Evolutionary conservation across 2,329 filamentous ascomycete species (phyloP).

Genomic region (Fusarium verticillioides): DNA sequence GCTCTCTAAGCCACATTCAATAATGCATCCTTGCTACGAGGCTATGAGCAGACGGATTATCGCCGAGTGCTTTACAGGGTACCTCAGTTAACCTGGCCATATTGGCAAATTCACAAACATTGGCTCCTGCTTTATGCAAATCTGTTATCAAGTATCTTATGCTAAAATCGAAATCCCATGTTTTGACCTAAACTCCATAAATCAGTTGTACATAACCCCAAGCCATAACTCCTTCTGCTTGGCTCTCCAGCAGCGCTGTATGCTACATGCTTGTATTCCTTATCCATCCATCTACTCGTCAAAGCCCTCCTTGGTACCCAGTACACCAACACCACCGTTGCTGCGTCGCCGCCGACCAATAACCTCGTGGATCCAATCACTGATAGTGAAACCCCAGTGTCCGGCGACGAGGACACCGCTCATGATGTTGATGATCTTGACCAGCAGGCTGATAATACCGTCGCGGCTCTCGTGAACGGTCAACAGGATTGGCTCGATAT

Average conservation of each 20-base stretch:
- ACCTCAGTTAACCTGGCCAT: neutral
- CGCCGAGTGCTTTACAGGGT: neutral
- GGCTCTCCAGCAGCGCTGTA: conserved; percentile 15
- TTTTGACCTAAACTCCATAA: conserved; percentile 42
- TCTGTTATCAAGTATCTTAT: neutral
- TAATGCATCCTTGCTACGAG: neutral
- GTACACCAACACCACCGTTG: conserved; percentile 59
- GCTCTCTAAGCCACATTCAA: neutral
- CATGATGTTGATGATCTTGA: conserved; percentile 90
- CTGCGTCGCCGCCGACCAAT: conserved; percentile 60
- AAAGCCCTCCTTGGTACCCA: conserved; percentile 59
- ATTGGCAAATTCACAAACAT: neutral
- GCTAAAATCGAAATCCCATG: conserved; percentile 28
- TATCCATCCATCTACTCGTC: conserved; percentile 35
- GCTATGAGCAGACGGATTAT: neutral
- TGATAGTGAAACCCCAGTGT: conserved; percentile 90
- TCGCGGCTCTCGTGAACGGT: conserved; percentile 85
- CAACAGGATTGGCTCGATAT: conserved; percentile 94
- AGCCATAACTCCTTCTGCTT: conserved; percentile 33
- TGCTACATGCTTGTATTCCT: conserved; percentile 14
- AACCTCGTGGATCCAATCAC: conserved; percentile 75
- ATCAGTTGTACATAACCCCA: conserved; percentile 29
- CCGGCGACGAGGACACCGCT: conserved; percentile 92
- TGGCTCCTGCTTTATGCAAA: neutral
- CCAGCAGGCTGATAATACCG: conserved; percentile 76